Base-by-base conservation (phyloP, 1,284 basidiomycete genomes). In the Marasmius sp. region DNA sequence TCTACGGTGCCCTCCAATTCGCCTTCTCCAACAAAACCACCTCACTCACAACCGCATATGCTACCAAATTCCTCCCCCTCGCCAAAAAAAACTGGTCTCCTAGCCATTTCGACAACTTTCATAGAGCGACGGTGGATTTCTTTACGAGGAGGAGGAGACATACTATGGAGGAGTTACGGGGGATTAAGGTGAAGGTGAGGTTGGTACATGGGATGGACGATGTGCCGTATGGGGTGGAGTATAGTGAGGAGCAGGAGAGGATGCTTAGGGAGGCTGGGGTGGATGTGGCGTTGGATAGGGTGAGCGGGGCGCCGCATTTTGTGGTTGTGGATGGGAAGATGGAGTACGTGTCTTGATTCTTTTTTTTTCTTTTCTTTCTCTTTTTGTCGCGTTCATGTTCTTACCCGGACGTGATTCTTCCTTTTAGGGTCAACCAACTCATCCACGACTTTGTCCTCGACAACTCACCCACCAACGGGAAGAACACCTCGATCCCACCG, bases 1-100 rank as follows among this genome's bases (percentile, higher is more conserved):
- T 73, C 3, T 65, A 64, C 37, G 73, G 75, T 14, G 68, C 69
- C 11, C 49, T 75, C 4, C 72, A 78, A 56, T 69, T 79, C 11
- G 74, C 66, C 2, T 75, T 76, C 55, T 76, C 72, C 59, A 66
- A 69, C 33, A 49, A 66, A 12, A 52, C 59, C 20, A 60, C 64
- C 2, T 59, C 58, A 9, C 58, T 76, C 8, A 63, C 69, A 11
- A 64, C 66, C 48, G 70, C 74, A 72, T 77, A 66, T 22, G 68
- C 58, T 0, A 22, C 39, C 12, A 18, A 18, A 3, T 27, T 34
- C 10, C 16, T 62, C 20, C 50, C 62, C 9, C n/a, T 36, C 7
- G 51, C 39, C 18, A 48, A 59, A 37, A 56, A 52, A 18, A 52
- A 38, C 6, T 63, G 65, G 63, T 3, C 5, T 2, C 48, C 48